Conservation (phyloP, 2,329 filamentous ascomycete species). For the Ophiocordyceps robertsii region DNA sequence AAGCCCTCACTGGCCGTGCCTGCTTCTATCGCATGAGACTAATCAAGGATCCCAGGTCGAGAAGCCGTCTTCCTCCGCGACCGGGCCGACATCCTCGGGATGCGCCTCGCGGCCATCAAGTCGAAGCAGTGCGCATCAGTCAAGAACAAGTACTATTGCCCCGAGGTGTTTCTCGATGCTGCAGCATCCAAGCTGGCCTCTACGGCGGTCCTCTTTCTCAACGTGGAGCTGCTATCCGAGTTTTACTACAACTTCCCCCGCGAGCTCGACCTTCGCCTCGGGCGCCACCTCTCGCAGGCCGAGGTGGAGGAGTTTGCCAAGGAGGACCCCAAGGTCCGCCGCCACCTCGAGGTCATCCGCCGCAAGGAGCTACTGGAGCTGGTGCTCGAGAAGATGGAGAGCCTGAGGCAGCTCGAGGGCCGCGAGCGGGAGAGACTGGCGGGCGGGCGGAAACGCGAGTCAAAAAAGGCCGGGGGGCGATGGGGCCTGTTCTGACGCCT, state of each 20-base stretch:
- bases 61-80: constrained; percentile 92
- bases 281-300: constrained; percentile 61
- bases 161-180: constrained; percentile 94
- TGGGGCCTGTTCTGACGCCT: constrained; percentile 36
- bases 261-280: constrained; percentile 76
- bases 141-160: constrained; percentile 92
- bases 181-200: constrained; percentile 90
- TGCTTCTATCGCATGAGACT: not conserved
- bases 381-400: constrained; percentile 92
- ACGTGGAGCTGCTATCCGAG: constrained; percentile 90
- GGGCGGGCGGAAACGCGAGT: constrained; percentile 10
- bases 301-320: constrained; percentile 84
- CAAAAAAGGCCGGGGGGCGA: constrained; percentile 28
- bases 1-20: constrained; percentile 9
- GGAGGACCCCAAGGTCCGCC: constrained; percentile 80
- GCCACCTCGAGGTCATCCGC: constrained; percentile 82
- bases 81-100: constrained; percentile 76
- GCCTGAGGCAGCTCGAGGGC: constrained; percentile 70
- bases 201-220: constrained; percentile 91
- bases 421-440: constrained; percentile 43
- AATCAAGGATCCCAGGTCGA: constrained; percentile 45
- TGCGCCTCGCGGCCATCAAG: constrained; percentile 78
- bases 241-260: constrained; percentile 97
- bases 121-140: constrained; percentile 75
- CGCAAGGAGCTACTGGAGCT: constrained; percentile 88